phyloP scores from a whole-genome alignment of 768 basidiomycete genomes.

The Xanthoconium purpureum region DNA sequence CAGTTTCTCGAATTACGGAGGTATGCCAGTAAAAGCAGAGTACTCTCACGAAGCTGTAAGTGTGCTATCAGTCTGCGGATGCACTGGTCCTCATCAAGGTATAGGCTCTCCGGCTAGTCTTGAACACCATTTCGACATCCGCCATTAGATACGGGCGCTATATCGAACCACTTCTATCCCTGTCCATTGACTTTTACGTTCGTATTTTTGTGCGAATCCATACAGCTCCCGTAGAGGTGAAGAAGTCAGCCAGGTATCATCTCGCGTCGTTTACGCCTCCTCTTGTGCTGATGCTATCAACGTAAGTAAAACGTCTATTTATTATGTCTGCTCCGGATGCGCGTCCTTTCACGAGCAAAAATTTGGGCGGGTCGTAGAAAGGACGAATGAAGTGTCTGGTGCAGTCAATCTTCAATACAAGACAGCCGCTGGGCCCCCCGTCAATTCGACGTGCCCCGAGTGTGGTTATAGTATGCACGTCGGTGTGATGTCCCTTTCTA shows the following conservation, averaged over 20 bases:
- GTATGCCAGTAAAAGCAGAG: conserved; percentile 85
- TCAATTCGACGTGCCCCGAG: conserved; percentile 70
- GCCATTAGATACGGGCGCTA: conserved; percentile 91
- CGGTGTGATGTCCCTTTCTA: conserved; percentile 23
- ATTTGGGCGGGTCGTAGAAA: conserved; percentile 71
- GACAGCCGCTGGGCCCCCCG: conserved; percentile 65
- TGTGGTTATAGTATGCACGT: conserved; percentile 80
- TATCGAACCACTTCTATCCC: conserved; percentile 82
- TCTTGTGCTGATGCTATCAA: conserved; percentile 3
- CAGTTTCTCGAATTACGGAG: conserved; percentile 95
- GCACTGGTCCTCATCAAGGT: background rate
- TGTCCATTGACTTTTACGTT: conserved; percentile 98
- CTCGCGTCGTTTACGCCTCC: background rate
- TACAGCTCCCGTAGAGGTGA: conserved; percentile 76
- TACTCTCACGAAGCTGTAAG: conserved; percentile 91
- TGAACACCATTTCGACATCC: conserved; percentile 79
- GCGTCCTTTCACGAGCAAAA: conserved; percentile 82
- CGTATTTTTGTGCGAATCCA: conserved; percentile 83
- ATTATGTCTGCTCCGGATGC: conserved; percentile 83
- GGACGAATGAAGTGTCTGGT: conserved; percentile 51
- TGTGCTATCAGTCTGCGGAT: background rate
- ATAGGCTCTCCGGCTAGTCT: conserved; percentile 87
- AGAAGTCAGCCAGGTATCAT: conserved; percentile 72
- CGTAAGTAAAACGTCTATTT: conserved; percentile 77
- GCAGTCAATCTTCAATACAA: conserved; percentile 67